Evolutionary conservation across 2,329 filamentous ascomycete genomes (phyloP), one percentile per base, ranked within the genome.

Genomic region (Fusarium armeniacum): DNA sequence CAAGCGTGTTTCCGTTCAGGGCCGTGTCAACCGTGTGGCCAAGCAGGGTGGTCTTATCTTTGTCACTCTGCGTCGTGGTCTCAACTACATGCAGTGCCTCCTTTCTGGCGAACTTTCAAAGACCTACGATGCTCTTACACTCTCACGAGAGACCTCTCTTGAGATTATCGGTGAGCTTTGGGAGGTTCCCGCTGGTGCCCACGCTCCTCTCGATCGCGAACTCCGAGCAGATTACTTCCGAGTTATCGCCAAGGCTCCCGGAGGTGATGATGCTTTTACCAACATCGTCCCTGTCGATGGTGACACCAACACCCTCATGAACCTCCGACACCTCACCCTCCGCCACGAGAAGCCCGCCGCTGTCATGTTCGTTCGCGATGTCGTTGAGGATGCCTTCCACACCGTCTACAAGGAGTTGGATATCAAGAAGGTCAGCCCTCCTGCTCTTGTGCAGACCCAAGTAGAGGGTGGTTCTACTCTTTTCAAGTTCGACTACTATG

Each of bases 381-480:
- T 91, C 26, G 89, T 95, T 56, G 90, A 97, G 79, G 88, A 87
- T 71, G 93, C 94, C 15, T 98, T 98, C 84, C 86, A 90, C 79
- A 85, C 89, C 76, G 87, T 89, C 38, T 97, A 93, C 84, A 89
- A 91, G 76, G 92, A 96, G 78, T 83, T 91, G 73, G 86, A 89
- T 69, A 86, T 95, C 79, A 86, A 91, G 76, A 94, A 97, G 82
- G 94, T 97, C 69, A 91, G 90, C 50, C 94, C 94, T 15, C 94
- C 94, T 3, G 93, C 93, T 33, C 90, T 97, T 80, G 96, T 97
- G 64, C 96, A 97, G 84, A 98, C 95, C 20, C 92, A 98, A 83
- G 93, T 97, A 77, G 94, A 98, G 82, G 94, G 94, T 71, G 94
- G 94, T 59, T 89, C 92, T 74, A 98, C 94, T 5, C 89, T 98